Evolutionary conservation across 306 rosid genomes (phyloP), one percentile per base, ranked within the genome.

Genomic region (Pyrus communis): DNA sequence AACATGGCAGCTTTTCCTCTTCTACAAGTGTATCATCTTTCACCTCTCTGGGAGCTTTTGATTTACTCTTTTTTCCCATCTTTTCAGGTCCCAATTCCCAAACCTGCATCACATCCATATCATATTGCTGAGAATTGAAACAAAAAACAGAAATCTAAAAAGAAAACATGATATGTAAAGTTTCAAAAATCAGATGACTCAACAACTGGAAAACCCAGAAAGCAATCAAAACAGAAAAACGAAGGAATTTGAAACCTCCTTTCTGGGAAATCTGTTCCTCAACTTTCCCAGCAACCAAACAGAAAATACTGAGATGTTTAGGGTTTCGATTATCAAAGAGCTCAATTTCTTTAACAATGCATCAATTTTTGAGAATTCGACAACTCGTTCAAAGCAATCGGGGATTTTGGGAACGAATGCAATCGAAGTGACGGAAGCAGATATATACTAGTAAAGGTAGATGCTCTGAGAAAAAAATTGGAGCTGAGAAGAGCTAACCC

Each of bases 1-100:
- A 72, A 4, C 82, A 77, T 7, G 86, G 52, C 64, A 77, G 80
- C 12, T 81, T 91, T 59, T 67, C 78, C 82, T 82, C 84, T 70
- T 21, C 69, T 27, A 21, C 80, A 46, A 25, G 69, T 9, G 52
- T 21, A 11, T 81, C 75, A 15, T 84, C 87, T 75, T 51, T 78
- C 67, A 78, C 67, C 76, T 67, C 54, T 8, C 31, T 51, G n/a
- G 76, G 54, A 12, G 52, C 11, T 67, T 67, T 70, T 69, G 75
- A 60, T 42, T 42, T 25, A 23, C 77, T 59, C 58, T 42, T 73
- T 62, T 73, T 73, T 5, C 58, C 77, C 77, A 73, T 73, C 27
- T 73, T 25, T 40, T 27, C 42, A 57, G 25, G 17, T 59, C 25
- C 54, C 27, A 42, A 59, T 5, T 59, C 18, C 54, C 27, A 60